Percentiles rank a stretch among this genome's conserved stretches.
Conservation (phyloP, 2,329 filamentous ascomycete genomes). For the Chaetothyriales sp. region DNA sequence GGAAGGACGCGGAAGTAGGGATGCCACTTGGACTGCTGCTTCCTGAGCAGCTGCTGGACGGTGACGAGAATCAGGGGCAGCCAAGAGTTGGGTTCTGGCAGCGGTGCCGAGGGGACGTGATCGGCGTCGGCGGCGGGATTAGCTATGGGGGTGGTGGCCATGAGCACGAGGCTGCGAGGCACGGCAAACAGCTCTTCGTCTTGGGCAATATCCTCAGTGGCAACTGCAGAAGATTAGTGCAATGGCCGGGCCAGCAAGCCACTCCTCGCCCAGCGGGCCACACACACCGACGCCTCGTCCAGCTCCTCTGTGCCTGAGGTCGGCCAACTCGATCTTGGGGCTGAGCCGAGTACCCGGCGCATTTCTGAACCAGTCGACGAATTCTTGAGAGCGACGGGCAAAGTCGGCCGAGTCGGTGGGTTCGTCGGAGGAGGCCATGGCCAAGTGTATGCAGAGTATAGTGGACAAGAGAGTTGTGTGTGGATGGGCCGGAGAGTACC, state of each 20-base stretch:
- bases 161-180: slow-evolving; percentile 58
- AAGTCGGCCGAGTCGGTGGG: slow-evolving; percentile 23
- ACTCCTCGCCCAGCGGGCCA: slow-evolving; percentile 13
- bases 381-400: slow-evolving; percentile 35
- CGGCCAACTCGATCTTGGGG: slow-evolving; percentile 43
- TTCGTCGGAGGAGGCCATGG: neutral
- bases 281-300: slow-evolving; percentile 49
- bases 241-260: neutral
- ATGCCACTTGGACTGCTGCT: slow-evolving; percentile 55
- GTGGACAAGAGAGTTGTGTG: neutral
- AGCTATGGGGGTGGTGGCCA: slow-evolving; percentile 52
- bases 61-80: slow-evolving; percentile 59
- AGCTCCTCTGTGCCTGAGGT: slow-evolving; percentile 42
- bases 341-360: slow-evolving; percentile 41
- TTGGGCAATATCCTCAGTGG: slow-evolving; percentile 52
- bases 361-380: slow-evolving; percentile 44
- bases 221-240: slow-evolving; percentile 31
- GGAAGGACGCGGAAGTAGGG: slow-evolving; percentile 68
- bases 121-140: neutral
- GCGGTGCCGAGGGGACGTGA: slow-evolving; percentile 35
- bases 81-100: slow-evolving; percentile 30
- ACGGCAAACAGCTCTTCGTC: slow-evolving; percentile 72
- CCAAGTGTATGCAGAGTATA: neutral
- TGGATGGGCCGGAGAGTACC: neutral
- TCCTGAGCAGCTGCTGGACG: slow-evolving; percentile 57